Base-by-base conservation (phyloP, 495 filamentous ascomycete genomes). In the Penicillium tannophilum region DNA sequence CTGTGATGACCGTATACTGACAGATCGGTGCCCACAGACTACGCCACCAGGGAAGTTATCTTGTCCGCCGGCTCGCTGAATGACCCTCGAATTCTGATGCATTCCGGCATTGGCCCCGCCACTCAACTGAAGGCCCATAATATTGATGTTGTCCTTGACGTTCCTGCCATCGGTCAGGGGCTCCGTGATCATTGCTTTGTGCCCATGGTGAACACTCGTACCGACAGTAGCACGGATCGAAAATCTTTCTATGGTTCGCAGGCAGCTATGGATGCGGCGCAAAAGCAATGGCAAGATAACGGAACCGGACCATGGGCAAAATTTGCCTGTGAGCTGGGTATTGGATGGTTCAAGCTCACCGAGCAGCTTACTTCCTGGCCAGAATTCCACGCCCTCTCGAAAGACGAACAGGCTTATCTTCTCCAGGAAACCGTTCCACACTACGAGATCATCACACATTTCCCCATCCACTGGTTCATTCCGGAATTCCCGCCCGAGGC, bases 321-420 rank as follows among this genome's bases (percentile, higher is more conserved):
- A 26, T 63, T 66, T 28, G 56, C 67, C 44, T 80, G 79, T 65
- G 67, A 76, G 60, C 28, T 76, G 23, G 75, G 68, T 10, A 77
- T 84, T 24, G 82, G 79, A 4, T 86, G 74, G 73, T 78, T 84
- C 67, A 85, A 85, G 64, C 65, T 75, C 16, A 30, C 61, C 17
- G 68, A 76, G 30, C 55, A 62, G 30, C 61, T 84, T 4, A 52
- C 59, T 6, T 46, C 59, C 0, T 74, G 70, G 1, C 52, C 66
- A 4, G 78, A 79, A 62, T 82, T 80, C 65, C 55, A 71, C 30
- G 72, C 63, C 12, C 71, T 83, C 5, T 76, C 78, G 0, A 58
- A 53, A 14, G 44, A 64, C 3, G 71, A 72, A 51, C 72, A 80
- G 62, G 42, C 54, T 2, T 70, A 72, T 50, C 65, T 82, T 3